Evolutionary conservation across 306 rosid species (phyloP).

Genomic region (Prunus kanzakura): DNA sequence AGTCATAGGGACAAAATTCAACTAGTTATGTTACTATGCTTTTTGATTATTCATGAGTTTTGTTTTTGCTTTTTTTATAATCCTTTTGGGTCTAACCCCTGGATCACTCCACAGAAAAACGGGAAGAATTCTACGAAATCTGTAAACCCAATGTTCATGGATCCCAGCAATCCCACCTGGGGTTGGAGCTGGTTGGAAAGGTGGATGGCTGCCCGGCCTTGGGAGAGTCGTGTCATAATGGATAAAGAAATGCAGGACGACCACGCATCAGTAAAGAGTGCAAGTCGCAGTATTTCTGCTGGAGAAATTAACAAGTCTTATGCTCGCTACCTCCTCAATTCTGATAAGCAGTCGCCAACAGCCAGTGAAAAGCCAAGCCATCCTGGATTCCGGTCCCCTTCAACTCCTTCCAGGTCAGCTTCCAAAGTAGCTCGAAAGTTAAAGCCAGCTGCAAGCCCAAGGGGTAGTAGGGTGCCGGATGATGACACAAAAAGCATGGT

Average conservation of each 20-base stretch:
- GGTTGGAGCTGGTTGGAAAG: slow-evolving; percentile 99
- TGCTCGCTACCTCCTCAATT: slow-evolving; percentile 82
- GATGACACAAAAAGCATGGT: slow-evolving; percentile 66
- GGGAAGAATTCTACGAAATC: slow-evolving; percentile 70
- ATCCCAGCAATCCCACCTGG: slow-evolving; percentile 93
- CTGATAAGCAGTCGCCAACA: slow-evolving; percentile 75
- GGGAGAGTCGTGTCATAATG: slow-evolving; percentile 48
- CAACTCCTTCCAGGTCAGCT: slow-evolving; percentile 70
- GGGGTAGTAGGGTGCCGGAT: slow-evolving; percentile 47
- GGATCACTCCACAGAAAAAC: slow-evolving; percentile 54
- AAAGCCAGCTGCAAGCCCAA: slow-evolving; percentile 74
- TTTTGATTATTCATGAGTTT: background rate
- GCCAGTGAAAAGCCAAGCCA: slow-evolving; percentile 61
- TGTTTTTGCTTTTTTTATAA: too few relatives aligned
- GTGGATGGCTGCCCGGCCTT: slow-evolving; percentile 89
- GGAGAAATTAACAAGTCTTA: slow-evolving; percentile 93
- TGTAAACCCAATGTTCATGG: slow-evolving; percentile 87
- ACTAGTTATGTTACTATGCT: background rate
- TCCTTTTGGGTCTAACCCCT: slow-evolving; percentile 17
- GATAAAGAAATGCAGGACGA: slow-evolving; percentile 64
- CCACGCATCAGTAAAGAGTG: slow-evolving; percentile 56
- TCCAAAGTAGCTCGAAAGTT: slow-evolving; percentile 36
- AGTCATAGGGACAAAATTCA: background rate
- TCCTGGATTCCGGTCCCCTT: slow-evolving; percentile 46
- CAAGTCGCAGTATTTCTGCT: slow-evolving; percentile 43